A percentile compares a stretch with the other conserved stretches of the same genome.
These are phyloP conservation scores for Aspergillus terreus DNA, from an alignment of 2,329 filamentous ascomycete species.

Conservation along the genomic window DNA sequence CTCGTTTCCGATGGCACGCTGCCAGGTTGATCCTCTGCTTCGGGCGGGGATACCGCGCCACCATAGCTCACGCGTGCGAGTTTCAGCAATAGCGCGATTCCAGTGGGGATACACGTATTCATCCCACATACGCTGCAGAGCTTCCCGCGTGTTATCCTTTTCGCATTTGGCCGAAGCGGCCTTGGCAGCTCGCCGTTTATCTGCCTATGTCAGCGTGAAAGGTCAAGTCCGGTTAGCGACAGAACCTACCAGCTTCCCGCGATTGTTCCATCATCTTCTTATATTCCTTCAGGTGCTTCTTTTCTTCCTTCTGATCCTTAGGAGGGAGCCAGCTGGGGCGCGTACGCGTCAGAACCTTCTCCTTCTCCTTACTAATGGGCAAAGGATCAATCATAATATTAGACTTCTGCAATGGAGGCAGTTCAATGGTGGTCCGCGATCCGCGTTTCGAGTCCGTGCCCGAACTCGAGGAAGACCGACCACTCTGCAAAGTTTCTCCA, in stretches of 20 bases:
- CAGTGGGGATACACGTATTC: constrained; percentile 59
- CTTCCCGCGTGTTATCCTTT: constrained; percentile 50
- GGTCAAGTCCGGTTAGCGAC: not conserved
- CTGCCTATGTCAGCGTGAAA: constrained; percentile 25
- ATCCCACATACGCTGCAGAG: constrained; percentile 59
- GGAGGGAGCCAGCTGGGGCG: constrained; percentile 66
- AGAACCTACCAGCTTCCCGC: constrained; percentile 51
- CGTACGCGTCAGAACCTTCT: constrained; percentile 61
- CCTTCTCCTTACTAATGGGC: constrained; percentile 64
- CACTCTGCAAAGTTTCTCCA: constrained; percentile 47
- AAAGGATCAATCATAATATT: constrained; percentile 64
- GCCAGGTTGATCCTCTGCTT: constrained; percentile 56
- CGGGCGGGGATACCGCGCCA: constrained; percentile 60
- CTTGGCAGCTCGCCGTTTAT: constrained; percentile 49
- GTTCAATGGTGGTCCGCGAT: constrained; percentile 41
- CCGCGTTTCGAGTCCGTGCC: constrained; percentile 36
- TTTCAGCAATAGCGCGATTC: constrained; percentile 52
- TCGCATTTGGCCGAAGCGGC: constrained; percentile 47
- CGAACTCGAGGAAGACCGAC: constrained; percentile 33
- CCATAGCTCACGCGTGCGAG: constrained; percentile 58
- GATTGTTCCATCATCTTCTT: constrained; percentile 63
- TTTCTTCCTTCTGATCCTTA: constrained; percentile 82
- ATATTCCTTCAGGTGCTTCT: constrained; percentile 73
- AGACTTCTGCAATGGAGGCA: constrained; percentile 60
- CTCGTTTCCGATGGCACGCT: constrained; percentile 59